Conservation (phyloP, 495 filamentous ascomycete genomes). For the Penicillium coffeae region DNA sequence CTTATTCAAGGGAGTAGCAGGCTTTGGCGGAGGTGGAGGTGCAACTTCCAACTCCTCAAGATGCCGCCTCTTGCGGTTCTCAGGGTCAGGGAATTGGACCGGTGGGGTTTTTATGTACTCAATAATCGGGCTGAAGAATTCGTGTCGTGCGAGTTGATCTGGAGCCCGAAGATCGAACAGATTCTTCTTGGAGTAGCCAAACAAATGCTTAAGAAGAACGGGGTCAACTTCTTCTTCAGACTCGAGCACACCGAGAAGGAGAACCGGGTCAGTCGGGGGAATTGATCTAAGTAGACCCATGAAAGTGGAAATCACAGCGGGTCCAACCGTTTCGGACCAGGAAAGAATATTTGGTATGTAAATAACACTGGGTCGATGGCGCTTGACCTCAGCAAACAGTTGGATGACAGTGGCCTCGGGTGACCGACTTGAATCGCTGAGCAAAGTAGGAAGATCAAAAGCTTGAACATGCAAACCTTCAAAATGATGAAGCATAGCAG, state of each 20-base stretch:
- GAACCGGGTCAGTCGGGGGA: conserved; percentile 79
- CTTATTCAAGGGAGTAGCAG: conserved; percentile 53
- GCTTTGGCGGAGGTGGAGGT: conserved; percentile 62
- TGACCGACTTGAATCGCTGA: conserved; percentile 67
- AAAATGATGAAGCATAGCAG: conserved; percentile 82
- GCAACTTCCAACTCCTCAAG: conserved; percentile 73
- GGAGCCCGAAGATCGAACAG: conserved; percentile 65
- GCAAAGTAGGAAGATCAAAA: conserved; percentile 84
- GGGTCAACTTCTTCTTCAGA: conserved; percentile 53
- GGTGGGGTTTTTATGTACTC: conserved; percentile 73
- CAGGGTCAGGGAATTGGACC: conserved; percentile 77
- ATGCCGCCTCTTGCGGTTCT: conserved; percentile 78
- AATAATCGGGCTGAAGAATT: conserved; percentile 73
- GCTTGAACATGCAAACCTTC: conserved; percentile 92
- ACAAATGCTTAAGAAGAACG: conserved; percentile 69
- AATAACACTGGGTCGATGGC: conserved; percentile 93
- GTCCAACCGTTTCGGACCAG: conserved; percentile 74
- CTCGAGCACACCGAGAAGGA: conserved; percentile 81
- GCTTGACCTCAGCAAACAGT: conserved; percentile 83
- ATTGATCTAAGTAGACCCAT: conserved; percentile 70
- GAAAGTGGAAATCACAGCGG: conserved; percentile 71
- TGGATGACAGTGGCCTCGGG: conserved; percentile 84
- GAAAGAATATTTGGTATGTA: conserved; percentile 85
- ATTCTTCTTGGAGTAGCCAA: conserved; percentile 79
- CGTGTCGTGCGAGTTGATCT: conserved; percentile 56